A percentile compares a stretch with the other conserved stretches of the same genome.
These are phyloP conservation scores for Rhododendron griersonianum DNA, from an alignment of 148 eudicot species.

Conservation along the genomic window DNA sequence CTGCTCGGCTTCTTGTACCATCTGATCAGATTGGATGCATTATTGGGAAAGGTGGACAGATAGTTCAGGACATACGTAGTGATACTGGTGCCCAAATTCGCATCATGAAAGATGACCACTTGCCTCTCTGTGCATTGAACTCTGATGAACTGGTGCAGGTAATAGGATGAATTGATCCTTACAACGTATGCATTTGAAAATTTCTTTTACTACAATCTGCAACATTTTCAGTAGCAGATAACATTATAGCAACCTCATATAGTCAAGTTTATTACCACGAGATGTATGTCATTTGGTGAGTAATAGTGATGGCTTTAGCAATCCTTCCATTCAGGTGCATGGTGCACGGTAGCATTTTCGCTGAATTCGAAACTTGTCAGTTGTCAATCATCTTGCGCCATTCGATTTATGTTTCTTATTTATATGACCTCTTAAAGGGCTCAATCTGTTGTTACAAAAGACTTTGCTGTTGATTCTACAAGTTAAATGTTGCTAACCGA, in stretches of 20 bases:
- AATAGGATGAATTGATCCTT: background rate
- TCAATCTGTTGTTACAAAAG: background rate
- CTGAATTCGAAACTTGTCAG: background rate
- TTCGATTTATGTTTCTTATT: background rate
- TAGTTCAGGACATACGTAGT: conserved; percentile 75
- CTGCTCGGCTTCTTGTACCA: conserved; percentile 75
- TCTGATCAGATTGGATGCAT: conserved; percentile 97
- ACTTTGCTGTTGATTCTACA: background rate
- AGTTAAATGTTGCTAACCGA: background rate
- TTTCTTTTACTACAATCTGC: background rate
- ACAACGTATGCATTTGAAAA: background rate
- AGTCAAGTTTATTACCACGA: background rate
- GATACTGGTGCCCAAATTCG: conserved; percentile 94
- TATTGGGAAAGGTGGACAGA: conserved; percentile 97
- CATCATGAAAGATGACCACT: conserved; percentile 80
- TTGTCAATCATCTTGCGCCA: background rate
- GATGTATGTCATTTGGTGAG: background rate
- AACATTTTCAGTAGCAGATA: background rate
- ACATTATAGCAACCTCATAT: background rate
- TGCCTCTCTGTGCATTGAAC: conserved; percentile 86
- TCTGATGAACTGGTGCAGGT: conserved; percentile 98
- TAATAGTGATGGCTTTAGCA: background rate
- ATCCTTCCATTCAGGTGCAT: background rate
- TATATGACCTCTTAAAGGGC: background rate
- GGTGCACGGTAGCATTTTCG: background rate